Evolutionary conservation across 208 protist genomes (phyloP).

Genomic region (Acanthamoeba healyi): DNA sequence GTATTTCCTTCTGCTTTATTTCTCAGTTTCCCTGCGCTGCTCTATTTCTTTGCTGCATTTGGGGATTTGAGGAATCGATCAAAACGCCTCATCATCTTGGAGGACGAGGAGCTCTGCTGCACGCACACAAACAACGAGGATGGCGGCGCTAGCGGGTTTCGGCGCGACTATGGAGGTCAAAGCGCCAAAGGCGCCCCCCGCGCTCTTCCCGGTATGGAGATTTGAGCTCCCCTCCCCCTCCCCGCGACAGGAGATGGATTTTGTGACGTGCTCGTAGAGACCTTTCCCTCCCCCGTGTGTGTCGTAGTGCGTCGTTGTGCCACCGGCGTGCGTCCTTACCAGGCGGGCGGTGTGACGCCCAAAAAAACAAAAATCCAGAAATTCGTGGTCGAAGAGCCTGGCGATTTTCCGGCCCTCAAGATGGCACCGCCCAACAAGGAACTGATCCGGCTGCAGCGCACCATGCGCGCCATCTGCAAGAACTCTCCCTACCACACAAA

Average conservation of each 20-base stretch:
- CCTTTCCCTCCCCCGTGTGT: not conserved
- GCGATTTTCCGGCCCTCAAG: slow-evolving; percentile 7
- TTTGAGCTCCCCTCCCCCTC: no score
- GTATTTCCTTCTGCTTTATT: not conserved
- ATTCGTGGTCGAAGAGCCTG: slow-evolving; percentile 29
- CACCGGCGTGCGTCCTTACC: no score
- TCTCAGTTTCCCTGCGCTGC: not conserved
- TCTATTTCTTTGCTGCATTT: no score
- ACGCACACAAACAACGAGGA: not conserved
- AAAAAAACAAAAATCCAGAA: not conserved
- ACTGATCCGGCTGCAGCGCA: not conserved
- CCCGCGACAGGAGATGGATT: no score
- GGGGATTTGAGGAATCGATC: not conserved
- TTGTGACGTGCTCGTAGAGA: no score
- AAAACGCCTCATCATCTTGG: not conserved
- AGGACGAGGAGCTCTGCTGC: no score
- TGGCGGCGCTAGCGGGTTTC: not conserved
- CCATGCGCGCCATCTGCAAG: not conserved
- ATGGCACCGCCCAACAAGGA: not conserved
- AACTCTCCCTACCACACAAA: not conserved
- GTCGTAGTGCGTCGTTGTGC: not conserved
- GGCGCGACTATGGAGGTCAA: not conserved
- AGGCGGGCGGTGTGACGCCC: not conserved
- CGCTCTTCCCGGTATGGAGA: slow-evolving; percentile 30
- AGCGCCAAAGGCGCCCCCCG: not conserved